phyloP scores from a whole-genome alignment of 441 rosid species.

The Hura crepitans region DNA sequence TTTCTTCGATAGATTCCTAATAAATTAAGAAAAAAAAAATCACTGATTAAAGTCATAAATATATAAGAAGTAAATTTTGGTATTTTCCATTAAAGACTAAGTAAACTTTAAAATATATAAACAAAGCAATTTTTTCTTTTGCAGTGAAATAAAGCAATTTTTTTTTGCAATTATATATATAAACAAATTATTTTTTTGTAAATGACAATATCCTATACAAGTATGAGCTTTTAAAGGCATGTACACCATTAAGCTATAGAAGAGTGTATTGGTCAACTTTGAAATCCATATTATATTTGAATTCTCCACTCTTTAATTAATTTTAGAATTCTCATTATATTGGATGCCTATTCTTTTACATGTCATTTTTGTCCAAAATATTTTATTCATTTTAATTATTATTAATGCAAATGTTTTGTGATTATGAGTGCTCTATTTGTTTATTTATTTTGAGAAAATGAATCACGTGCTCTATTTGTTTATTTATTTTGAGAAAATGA shows the following conservation, averaged over 20 bases:
- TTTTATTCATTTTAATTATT: neutral
- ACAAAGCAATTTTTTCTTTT: too few relatives aligned
- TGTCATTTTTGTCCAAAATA: neutral
- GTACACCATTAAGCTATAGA: slow-evolving; percentile 25
- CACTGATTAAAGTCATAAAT: too few relatives aligned
- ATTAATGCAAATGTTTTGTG: slow-evolving; percentile 18
- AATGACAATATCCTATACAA: too few relatives aligned
- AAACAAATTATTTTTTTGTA: too few relatives aligned
- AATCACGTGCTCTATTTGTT: slow-evolving; percentile 10
- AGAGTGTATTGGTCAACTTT: slow-evolving; percentile 46
- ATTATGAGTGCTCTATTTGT: neutral
- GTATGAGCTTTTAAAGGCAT: slow-evolving; percentile 23
- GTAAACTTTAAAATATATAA: too few relatives aligned
- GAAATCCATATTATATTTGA: slow-evolving; percentile 52
- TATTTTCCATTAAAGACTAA: too few relatives aligned
- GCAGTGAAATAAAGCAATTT: too few relatives aligned
- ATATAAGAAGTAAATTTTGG: too few relatives aligned
- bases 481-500: neutral
- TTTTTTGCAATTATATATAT: too few relatives aligned
- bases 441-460: neutral
- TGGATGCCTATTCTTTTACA: neutral
- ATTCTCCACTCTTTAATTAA: slow-evolving; percentile 23
- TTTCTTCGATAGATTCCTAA: too few relatives aligned
- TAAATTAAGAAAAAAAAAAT: too few relatives aligned
- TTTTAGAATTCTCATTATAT: slow-evolving; percentile 32